phyloP scores from a whole-genome alignment of 1,284 basidiomycete species.

The Papiliotrema terrestris region DNA sequence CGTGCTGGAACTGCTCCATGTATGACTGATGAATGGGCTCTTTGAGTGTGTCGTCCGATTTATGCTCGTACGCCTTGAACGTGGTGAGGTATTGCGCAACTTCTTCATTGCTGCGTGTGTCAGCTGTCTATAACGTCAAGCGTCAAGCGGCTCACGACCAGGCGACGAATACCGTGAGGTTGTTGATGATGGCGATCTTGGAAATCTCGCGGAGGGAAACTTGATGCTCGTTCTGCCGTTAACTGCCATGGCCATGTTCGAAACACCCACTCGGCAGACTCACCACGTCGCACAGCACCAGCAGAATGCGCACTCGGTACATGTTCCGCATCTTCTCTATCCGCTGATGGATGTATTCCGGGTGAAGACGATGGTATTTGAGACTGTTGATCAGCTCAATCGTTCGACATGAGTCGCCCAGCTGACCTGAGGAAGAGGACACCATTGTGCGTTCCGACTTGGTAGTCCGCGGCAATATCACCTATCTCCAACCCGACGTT shows the following conservation, averaged over 20 bases:
- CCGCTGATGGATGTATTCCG: constrained; percentile 90
- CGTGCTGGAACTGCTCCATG: constrained; percentile 71
- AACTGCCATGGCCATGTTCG: neutral
- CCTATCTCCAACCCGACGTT: constrained; percentile 92
- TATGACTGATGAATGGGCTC: constrained; percentile 89
- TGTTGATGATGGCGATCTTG: constrained; percentile 88
- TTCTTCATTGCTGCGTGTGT: constrained; percentile 67
- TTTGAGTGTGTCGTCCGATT: constrained; percentile 88
- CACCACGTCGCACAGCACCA: constrained; percentile 90
- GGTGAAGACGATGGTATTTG: constrained; percentile 92
- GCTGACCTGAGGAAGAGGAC: constrained; percentile 80
- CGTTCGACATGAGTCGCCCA: neutral
- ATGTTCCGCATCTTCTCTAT: constrained; percentile 79
- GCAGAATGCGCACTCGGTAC: constrained; percentile 80
- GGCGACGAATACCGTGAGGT: constrained; percentile 84
- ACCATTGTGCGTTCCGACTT: constrained; percentile 93
- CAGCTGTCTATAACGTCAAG: neutral
- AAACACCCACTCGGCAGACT: constrained; percentile 44
- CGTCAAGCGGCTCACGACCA: constrained; percentile 67
- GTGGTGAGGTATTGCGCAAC: constrained; percentile 86
- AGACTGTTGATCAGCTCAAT: constrained; percentile 56
- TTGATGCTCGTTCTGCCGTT: constrained; percentile 74
- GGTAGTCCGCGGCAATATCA: constrained; percentile 89
- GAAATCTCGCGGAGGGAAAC: constrained; percentile 88
- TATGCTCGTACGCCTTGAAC: constrained; percentile 91